Conservation (phyloP, 805 yeast genomes). For the Yamadazyma phyllophila region DNA sequence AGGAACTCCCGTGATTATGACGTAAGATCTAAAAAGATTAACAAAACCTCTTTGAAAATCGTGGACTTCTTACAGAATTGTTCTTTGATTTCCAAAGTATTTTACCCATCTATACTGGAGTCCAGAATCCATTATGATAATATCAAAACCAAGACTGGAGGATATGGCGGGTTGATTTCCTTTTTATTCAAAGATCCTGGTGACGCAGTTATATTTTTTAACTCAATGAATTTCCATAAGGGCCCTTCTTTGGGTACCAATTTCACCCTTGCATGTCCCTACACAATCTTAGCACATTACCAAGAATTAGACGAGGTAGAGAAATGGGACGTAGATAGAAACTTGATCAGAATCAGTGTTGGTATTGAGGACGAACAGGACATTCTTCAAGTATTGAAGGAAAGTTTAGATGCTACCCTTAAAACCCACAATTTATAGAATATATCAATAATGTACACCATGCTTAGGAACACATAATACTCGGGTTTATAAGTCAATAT, state of each 20-base stretch:
- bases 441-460: not conserved
- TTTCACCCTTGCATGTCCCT: slow-evolving; percentile 87
- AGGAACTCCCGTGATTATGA: slow-evolving; percentile 90
- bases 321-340: slow-evolving; percentile 78
- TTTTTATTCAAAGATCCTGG: slow-evolving; percentile 62
- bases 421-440: slow-evolving; percentile 27
- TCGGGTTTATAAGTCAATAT: too few species aligned
- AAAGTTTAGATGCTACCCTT: slow-evolving; percentile 44
- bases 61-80: slow-evolving; percentile 50
- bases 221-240: slow-evolving; percentile 66
- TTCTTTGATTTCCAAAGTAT: slow-evolving; percentile 60
- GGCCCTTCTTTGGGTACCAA: slow-evolving; percentile 93
- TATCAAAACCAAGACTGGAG: slow-evolving; percentile 66
- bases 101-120: slow-evolving; percentile 62
- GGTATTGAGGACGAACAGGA: slow-evolving; percentile 76
- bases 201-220: slow-evolving; percentile 72
- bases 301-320: slow-evolving; percentile 76
- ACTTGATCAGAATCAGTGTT: slow-evolving; percentile 75
- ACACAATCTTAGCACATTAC: slow-evolving; percentile 82
- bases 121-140: slow-evolving; percentile 68
- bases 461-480: too few species aligned
- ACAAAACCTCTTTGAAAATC: slow-evolving; percentile 53
- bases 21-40: slow-evolving; percentile 55
- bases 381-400: slow-evolving; percentile 47
- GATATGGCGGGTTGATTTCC: slow-evolving; percentile 86